Percentiles rank a stretch among this genome's conserved stretches.
phyloP scores from a whole-genome alignment of 257 asterid genomes.

The Rauvolfia tetraphylla region DNA sequence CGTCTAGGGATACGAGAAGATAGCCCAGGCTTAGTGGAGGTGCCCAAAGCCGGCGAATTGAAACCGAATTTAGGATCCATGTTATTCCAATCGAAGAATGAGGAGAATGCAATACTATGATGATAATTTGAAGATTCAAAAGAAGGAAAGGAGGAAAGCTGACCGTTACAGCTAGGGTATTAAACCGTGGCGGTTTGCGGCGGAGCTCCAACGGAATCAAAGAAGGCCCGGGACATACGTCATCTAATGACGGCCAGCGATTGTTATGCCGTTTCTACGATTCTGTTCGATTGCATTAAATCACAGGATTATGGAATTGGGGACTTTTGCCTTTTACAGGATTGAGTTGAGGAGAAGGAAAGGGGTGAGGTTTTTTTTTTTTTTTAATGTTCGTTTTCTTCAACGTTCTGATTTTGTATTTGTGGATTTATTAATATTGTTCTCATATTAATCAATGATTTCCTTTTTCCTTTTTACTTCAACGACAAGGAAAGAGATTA shows the following conservation, averaged over 20 bases:
- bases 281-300: not conserved
- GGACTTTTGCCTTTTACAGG: not conserved
- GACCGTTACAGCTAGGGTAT: conserved; percentile 34
- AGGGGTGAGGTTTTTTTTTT: not conserved
- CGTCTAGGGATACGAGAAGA: conserved; percentile 61
- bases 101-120: not conserved
- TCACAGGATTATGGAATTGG: not conserved
- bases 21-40: conserved; percentile 38
- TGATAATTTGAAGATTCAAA: conserved; percentile 21
- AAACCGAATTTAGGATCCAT: conserved; percentile 73
- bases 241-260: conserved; percentile 42
- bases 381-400: too few species aligned
- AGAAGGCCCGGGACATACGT: conserved; percentile 54
- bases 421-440: too few species aligned
- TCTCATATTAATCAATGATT: too few species aligned
- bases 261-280: not conserved
- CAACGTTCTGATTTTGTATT: too few species aligned
- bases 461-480: too few species aligned
- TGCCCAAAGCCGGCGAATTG: conserved; percentile 46
- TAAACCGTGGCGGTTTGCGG: conserved; percentile 26
- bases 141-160: conserved; percentile 25
- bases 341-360: not conserved
- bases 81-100: conserved; percentile 7
- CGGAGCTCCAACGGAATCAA: conserved; percentile 31
- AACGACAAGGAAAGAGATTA: too few species aligned